phyloP scores from a whole-genome alignment of 495 filamentous ascomycete species.

The Trichoderma gamsii region DNA sequence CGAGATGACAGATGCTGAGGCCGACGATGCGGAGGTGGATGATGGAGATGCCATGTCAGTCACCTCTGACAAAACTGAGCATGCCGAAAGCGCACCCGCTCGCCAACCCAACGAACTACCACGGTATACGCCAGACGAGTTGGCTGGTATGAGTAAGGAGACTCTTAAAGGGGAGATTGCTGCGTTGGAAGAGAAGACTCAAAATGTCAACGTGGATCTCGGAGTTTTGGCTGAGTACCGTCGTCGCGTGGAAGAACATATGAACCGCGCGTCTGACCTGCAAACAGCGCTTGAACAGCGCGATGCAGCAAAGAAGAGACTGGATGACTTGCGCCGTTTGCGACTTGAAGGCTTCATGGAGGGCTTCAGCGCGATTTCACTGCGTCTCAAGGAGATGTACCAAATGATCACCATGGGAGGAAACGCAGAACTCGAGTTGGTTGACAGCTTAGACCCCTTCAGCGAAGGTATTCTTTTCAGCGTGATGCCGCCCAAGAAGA shows the following conservation, averaged over 20 bases:
- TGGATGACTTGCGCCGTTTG: slow-evolving; percentile 82
- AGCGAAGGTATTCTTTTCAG: slow-evolving; percentile 93
- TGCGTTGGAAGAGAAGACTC: slow-evolving; percentile 83
- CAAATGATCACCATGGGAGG: slow-evolving; percentile 99
- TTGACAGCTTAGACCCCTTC: slow-evolving; percentile 93
- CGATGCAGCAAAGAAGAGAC: slow-evolving; percentile 79
- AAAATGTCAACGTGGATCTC: slow-evolving; percentile 82
- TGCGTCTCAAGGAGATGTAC: slow-evolving; percentile 98
- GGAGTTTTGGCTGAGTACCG: slow-evolving; percentile 91
- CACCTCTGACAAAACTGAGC: slow-evolving; percentile 23
- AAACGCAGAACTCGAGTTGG: slow-evolving; percentile 93
- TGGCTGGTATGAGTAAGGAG: slow-evolving; percentile 87
- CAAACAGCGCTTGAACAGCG: slow-evolving; percentile 65
- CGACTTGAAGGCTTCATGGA: slow-evolving; percentile 97
- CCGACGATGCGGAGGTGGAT: slow-evolving; percentile 22
- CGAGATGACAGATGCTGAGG: slow-evolving; percentile 17
- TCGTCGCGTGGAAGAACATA: slow-evolving; percentile 79
- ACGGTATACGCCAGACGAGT: slow-evolving; percentile 80
- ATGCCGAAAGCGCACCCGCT: slow-evolving; percentile 22
- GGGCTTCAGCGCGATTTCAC: slow-evolving; percentile 89
- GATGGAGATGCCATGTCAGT: slow-evolving; percentile 18
- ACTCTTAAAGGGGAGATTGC: slow-evolving; percentile 82
- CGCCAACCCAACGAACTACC: slow-evolving; percentile 52
- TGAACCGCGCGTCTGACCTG: slow-evolving; percentile 73
- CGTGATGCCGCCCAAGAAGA: slow-evolving; percentile 99